Evolutionary conservation across 768 basidiomycete species (phyloP).

Genomic region (Inosperma sp.): DNA sequence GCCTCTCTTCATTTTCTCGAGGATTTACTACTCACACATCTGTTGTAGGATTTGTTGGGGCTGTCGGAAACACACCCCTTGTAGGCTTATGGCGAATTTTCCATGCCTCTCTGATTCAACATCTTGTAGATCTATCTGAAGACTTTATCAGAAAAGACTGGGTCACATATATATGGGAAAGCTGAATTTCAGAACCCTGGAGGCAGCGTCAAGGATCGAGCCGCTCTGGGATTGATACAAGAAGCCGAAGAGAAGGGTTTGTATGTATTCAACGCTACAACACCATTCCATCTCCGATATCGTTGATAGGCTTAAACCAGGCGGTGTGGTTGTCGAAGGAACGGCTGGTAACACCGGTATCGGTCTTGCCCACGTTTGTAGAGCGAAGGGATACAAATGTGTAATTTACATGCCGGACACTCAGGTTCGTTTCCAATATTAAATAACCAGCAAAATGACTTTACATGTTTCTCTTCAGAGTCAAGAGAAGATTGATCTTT

Average conservation of each 20-base stretch:
- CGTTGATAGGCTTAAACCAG: conserved; percentile 63
- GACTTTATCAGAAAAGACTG: conserved; percentile 74
- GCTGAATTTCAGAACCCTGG: conserved; percentile 99
- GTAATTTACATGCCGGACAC: conserved; percentile 99
- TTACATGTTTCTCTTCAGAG: conserved; percentile 46
- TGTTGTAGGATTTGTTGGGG: conserved; percentile 78
- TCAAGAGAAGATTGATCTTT: conserved; percentile 97
- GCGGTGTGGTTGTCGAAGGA: conserved; percentile 97
- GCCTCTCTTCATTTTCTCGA: conserved; percentile 25
- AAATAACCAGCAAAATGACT: not conserved
- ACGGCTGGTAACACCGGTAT: conserved; percentile 99
- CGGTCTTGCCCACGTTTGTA: conserved; percentile 91
- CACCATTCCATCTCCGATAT: not conserved
- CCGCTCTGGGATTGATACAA: conserved; percentile 81
- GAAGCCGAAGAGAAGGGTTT: conserved; percentile 83
- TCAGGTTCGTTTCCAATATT: conserved; percentile 45
- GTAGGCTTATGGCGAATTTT: conserved; percentile 39
- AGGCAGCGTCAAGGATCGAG: conserved; percentile 96
- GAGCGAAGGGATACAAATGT: conserved; percentile 90
- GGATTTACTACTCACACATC: conserved; percentile 37
- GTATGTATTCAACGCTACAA: conserved; percentile 41
- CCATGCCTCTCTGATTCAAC: not conserved
- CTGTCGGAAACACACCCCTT: conserved; percentile 91
- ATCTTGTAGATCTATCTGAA: conserved; percentile 71
- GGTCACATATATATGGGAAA: conserved; percentile 86